Evolutionary conservation across 2,329 filamentous ascomycete species (phyloP), one percentile per base, ranked within the genome.

Genomic region (Verticillium nubilum): DNA sequence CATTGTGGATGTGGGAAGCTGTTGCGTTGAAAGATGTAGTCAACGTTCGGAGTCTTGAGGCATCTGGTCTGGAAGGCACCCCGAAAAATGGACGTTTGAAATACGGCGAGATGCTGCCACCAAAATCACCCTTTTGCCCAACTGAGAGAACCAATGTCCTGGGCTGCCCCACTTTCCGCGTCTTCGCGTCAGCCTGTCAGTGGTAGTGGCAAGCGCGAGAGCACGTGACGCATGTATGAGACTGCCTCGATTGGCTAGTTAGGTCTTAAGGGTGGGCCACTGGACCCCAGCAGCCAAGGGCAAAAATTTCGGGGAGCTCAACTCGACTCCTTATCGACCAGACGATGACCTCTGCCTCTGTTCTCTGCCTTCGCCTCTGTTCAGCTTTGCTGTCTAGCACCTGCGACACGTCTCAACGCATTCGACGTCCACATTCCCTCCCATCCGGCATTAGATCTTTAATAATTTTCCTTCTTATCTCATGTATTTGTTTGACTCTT

Each of bases 1-100:
- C 67, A 69, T 69, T 35, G 54, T 60, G 12, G 52, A 4, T 27
- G 15, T 26, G 19, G 26, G 9, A n/a, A 37, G 29, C 27, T 26
- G 13, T 54, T 9, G 37, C 6, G 12, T 17, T 19, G 17, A n/a
- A 23, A 23, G n/a, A 23, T 47, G 37, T 47, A 5, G 37, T 9
- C 19, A 47, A 7, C 6, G 2, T 47, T 9, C 29, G 29, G 19
- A 10, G 17, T n/a, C 6, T 47, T 7, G 37, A 47, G 6, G 33
- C 13, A 15, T 4, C n/a, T 9, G 23, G 6, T 23, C n/a, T 47
- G 19, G 33, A 10, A 3, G 31, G 19, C 37, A 47, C 19, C n/a
- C 23, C 37, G 6, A 47, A 47, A 47, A 47, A 23, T 47, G 37
- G n/a, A 23, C 2, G 37, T 12, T 37, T 13, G 4, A 12, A 13